phyloP scores from a whole-genome alignment of 2,329 filamentous ascomycete species.

The Aspergillus melleus region DNA sequence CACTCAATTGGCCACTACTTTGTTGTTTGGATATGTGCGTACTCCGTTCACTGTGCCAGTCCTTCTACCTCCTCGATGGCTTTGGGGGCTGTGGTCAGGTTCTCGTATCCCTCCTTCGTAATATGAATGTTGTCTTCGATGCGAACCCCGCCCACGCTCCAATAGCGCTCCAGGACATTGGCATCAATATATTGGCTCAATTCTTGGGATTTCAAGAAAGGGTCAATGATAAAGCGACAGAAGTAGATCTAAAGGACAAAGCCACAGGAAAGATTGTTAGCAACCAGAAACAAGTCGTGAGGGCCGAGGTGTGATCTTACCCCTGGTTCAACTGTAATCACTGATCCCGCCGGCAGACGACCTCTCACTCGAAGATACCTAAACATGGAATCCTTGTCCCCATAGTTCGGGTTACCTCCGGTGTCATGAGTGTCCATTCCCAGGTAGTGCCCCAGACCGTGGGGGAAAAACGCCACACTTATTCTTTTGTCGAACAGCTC shows the following conservation, averaged over 20 bases:
- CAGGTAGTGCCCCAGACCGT: slow-evolving; percentile 86
- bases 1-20: background rate
- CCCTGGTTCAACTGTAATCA: slow-evolving; percentile 94
- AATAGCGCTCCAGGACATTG: slow-evolving; percentile 72
- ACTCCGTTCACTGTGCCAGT: slow-evolving; percentile 25
- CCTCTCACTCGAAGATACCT: slow-evolving; percentile 80
- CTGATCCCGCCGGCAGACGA: slow-evolving; percentile 70
- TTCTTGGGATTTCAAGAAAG: slow-evolving; percentile 70
- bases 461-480: slow-evolving; percentile 88
- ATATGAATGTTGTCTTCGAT: slow-evolving; percentile 91
- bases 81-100: slow-evolving; percentile 79
- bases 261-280: slow-evolving; percentile 1
- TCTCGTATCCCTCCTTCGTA: slow-evolving; percentile 75
- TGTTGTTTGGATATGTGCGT: background rate
- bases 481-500: slow-evolving; percentile 77
- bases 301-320: slow-evolving; percentile 47
- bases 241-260: slow-evolving; percentile 69
- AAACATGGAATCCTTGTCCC: slow-evolving; percentile 81
- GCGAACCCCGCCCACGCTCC: slow-evolving; percentile 85
- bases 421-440: slow-evolving; percentile 93
- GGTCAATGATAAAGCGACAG: slow-evolving; percentile 82
- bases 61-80: slow-evolving; percentile 64
- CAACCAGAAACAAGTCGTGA: background rate
- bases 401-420: slow-evolving; percentile 74
- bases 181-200: slow-evolving; percentile 76